phyloP scores from a whole-genome alignment of 148 eudicot species.

The Fagopyrum tataricum region DNA sequence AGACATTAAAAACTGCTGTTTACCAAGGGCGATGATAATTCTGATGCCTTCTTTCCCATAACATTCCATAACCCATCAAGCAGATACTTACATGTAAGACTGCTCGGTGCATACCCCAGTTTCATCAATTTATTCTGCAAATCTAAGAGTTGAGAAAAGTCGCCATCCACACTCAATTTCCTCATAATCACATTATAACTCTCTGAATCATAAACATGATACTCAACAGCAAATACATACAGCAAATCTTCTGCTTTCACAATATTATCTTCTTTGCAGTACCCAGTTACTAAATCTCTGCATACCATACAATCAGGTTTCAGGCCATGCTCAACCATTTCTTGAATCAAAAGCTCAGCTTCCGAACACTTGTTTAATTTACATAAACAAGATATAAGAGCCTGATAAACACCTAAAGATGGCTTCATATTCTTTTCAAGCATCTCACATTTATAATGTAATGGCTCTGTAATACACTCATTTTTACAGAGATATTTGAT shows the following conservation, averaged over 20 bases:
- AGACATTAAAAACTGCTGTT: no score
- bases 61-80: constrained; percentile 31
- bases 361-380: neutral
- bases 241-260: constrained; percentile 50
- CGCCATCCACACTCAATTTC: constrained; percentile 37
- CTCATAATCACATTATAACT: constrained; percentile 53
- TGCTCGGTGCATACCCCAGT: constrained; percentile 62
- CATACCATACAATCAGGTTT: constrained; percentile 5
- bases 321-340: neutral
- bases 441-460: constrained; percentile 33
- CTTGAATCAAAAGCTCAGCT: constrained; percentile 8
- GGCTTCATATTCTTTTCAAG: constrained; percentile 7
- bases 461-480: constrained; percentile 47
- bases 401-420: constrained; percentile 32
- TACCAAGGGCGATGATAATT: no score
- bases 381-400: constrained; percentile 5
- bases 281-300: constrained; percentile 42
- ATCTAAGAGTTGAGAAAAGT: constrained; percentile 41
- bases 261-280: constrained; percentile 36
- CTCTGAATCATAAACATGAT: constrained; percentile 48
- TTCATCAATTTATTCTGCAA: constrained; percentile 68
- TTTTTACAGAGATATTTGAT: constrained; percentile 50
- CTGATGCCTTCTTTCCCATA: neutral
- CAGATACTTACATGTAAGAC: constrained; percentile 51
- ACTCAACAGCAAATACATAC: constrained; percentile 34